phyloP scores from a whole-genome alignment of 1,139 yeast genomes.

The Geotrichum aggregatum region DNA sequence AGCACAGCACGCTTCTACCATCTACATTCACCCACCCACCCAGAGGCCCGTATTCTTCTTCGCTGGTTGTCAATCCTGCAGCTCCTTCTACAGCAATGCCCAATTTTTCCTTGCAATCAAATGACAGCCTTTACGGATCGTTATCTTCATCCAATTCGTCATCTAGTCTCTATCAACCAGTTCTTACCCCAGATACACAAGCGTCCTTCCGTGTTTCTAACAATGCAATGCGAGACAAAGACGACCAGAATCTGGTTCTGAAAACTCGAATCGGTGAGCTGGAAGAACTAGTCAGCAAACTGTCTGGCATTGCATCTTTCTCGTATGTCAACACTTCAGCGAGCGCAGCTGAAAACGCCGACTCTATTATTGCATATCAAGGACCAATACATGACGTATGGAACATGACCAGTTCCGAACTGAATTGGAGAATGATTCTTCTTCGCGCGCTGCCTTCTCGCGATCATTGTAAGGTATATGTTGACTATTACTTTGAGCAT shows the following conservation, averaged over 20 bases:
- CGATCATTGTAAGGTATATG: slow-evolving; percentile 19
- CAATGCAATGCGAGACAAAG: slow-evolving; percentile 1
- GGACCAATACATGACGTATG: slow-evolving; percentile 10
- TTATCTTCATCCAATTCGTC: not conserved
- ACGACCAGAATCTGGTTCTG: not conserved
- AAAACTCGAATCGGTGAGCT: slow-evolving; percentile 1
- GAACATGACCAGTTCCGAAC: slow-evolving; percentile 9
- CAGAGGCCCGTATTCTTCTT: not conserved
- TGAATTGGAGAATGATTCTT: slow-evolving; percentile 10
- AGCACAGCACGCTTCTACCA: not conserved
- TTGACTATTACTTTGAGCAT: slow-evolving; percentile 31
- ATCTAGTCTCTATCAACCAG: not conserved
- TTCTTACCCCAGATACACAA: not conserved
- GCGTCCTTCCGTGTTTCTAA: not conserved
- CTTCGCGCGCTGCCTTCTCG: slow-evolving; percentile 15
- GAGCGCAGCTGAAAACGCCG: slow-evolving; percentile 1
- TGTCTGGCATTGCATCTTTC: slow-evolving; percentile 8
- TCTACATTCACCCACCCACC: not conserved
- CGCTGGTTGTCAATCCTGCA: not conserved
- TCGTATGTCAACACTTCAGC: slow-evolving; percentile 5
- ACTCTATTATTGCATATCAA: not conserved
- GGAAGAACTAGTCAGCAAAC: slow-evolving; percentile 8
- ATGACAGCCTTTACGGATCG: not conserved
- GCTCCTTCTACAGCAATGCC: not conserved
- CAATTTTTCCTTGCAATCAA: not conserved